phyloP scores from a whole-genome alignment of 495 filamentous ascomycete genomes.

The Neurospora hispaniola region DNA sequence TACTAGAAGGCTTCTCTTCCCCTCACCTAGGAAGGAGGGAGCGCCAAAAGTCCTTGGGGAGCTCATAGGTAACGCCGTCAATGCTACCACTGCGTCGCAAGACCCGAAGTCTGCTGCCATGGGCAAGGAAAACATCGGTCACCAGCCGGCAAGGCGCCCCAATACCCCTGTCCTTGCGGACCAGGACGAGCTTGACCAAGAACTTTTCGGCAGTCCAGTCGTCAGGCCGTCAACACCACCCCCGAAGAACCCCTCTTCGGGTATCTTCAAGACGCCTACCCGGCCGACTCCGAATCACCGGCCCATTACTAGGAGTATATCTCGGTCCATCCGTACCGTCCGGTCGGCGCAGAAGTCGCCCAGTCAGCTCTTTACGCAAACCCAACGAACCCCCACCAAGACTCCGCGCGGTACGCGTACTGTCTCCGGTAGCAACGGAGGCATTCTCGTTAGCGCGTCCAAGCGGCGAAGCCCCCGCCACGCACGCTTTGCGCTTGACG shows the following conservation, averaged over 20 bases:
- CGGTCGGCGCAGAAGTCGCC: conserved; percentile 27
- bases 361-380: conserved; percentile 13
- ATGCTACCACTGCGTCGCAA: conserved; percentile 25
- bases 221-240: conserved; percentile 53
- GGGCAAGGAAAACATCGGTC: conserved; percentile 31
- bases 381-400: conserved; percentile 35
- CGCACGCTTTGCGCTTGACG: conserved; percentile 21
- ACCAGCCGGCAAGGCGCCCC: conserved; percentile 8
- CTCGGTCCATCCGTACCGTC: conserved; percentile 37
- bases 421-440: conserved; percentile 9
- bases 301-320: conserved; percentile 46
- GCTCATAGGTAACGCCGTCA: conserved; percentile 46
- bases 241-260: conserved; percentile 35
- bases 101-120: conserved; percentile 25
- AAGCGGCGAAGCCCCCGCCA: conserved; percentile 31
- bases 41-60: conserved; percentile 48
- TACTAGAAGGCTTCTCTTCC: conserved; percentile 72
- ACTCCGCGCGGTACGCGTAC: conserved; percentile 23
- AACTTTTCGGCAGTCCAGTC: conserved; percentile 44
- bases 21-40: conserved; percentile 51
- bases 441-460: conserved; percentile 13
- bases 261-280: conserved; percentile 46
- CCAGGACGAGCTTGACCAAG: conserved; percentile 40
- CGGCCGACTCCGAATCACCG: conserved; percentile 46
- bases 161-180: conserved; percentile 17